phyloP scores from a whole-genome alignment of 805 yeast genomes.

The Maudiozyma bulderi region DNA sequence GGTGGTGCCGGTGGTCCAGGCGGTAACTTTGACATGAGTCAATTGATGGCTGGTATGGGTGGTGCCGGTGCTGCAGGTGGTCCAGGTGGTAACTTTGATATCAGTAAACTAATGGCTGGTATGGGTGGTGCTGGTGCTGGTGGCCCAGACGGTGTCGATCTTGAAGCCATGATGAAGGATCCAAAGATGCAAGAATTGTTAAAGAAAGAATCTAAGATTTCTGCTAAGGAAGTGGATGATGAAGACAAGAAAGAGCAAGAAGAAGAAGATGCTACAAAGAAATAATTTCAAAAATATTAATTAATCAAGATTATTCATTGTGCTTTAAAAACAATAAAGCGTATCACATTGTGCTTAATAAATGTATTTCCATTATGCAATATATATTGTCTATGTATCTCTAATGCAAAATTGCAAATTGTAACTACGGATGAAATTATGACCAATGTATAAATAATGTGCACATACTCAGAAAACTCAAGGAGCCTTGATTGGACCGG shows the following conservation, averaged over 20 bases:
- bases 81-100: slow-evolving; percentile 17
- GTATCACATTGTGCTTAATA: too few relatives aligned
- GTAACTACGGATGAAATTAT: too few relatives aligned
- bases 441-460: too few relatives aligned
- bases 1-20: slow-evolving; percentile 32
- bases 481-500: too few relatives aligned
- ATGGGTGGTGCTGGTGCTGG: slow-evolving; percentile 17
- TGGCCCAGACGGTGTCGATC: slow-evolving; percentile 18
- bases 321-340: too few relatives aligned
- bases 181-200: slow-evolving; percentile 1
- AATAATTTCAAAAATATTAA: background rate
- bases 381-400: too few relatives aligned
- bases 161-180: slow-evolving; percentile 9
- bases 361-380: too few relatives aligned
- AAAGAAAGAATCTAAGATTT: background rate
- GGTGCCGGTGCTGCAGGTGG: slow-evolving; percentile 29
- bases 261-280: slow-evolving; percentile 2
- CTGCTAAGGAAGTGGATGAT: slow-evolving; percentile 2
- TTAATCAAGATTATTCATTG: too few relatives aligned
- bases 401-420: too few relatives aligned
- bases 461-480: too few relatives aligned
- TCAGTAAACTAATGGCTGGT: slow-evolving; percentile 18
- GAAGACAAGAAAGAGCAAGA: slow-evolving; percentile 4
- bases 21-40: slow-evolving; percentile 17
- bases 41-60: slow-evolving; percentile 21